A percentile compares a stretch with the other conserved stretches of the same genome.
Conservation (phyloP, 1,139 yeast species). For the Blastobotrys indianensis region DNA sequence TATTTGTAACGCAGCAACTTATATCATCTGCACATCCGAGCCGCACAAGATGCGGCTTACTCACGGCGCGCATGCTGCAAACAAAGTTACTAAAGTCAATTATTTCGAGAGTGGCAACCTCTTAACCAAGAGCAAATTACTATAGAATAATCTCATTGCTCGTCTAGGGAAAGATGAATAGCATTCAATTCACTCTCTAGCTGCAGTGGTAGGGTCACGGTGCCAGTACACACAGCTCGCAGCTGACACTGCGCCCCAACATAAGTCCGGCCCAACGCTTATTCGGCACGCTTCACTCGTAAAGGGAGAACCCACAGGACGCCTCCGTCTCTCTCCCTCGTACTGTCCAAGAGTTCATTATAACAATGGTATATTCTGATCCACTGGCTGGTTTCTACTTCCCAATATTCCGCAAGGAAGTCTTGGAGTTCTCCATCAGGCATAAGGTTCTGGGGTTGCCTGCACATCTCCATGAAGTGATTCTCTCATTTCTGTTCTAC, state of each 20-base stretch:
- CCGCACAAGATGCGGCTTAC: too few species aligned
- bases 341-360: not conserved
- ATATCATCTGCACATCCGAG: too few species aligned
- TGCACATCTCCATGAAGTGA: conserved; percentile 48
- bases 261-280: not conserved
- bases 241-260: not conserved
- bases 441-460: conserved; percentile 31
- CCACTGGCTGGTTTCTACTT: conserved; percentile 16
- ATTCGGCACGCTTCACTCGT: not conserved
- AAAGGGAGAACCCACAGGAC: not conserved
- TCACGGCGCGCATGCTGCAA: too few species aligned
- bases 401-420: conserved; percentile 14
- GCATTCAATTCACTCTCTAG: too few species aligned
- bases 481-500: conserved; percentile 43
- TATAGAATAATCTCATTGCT: too few species aligned
- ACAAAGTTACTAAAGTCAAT: too few species aligned
- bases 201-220: not conserved
- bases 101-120: too few species aligned
- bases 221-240: not conserved
- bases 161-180: too few species aligned
- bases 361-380: conserved; percentile 14
- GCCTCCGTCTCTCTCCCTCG: not conserved
- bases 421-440: conserved; percentile 12
- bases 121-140: too few species aligned
- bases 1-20: too few species aligned